Evolutionary conservation across 2,329 filamentous ascomycete species (phyloP).

Genomic region (Beauveria caledonica): DNA sequence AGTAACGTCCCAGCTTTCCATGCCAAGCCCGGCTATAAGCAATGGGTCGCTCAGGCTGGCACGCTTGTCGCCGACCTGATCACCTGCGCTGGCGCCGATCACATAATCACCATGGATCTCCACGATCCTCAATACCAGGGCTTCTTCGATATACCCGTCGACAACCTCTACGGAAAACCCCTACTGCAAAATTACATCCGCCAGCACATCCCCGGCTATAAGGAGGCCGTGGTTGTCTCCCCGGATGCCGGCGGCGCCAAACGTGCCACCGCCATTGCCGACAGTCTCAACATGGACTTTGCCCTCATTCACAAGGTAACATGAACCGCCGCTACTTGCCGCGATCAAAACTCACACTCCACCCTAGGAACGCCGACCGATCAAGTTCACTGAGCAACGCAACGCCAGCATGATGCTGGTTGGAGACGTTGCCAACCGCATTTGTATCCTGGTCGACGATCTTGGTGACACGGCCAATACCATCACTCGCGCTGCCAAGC

Average conservation of each 20-base stretch:
- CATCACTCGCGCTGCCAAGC: slow-evolving; percentile 89
- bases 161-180: slow-evolving; percentile 87
- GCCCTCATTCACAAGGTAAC: slow-evolving; percentile 90
- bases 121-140: slow-evolving; percentile 96
- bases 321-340: background rate
- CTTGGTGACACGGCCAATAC: slow-evolving; percentile 94
- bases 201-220: slow-evolving; percentile 74
- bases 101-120: slow-evolving; percentile 96
- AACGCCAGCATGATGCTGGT: slow-evolving; percentile 96
- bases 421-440: slow-evolving; percentile 71
- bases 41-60: slow-evolving; percentile 97
- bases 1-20: slow-evolving; percentile 52
- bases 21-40: slow-evolving; percentile 88
- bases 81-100: slow-evolving; percentile 91
- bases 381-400: slow-evolving; percentile 77
- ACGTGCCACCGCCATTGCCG: slow-evolving; percentile 88
- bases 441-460: slow-evolving; percentile 89
- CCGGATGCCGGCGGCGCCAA: slow-evolving; percentile 96
- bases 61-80: slow-evolving; percentile 90
- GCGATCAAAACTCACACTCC: slow-evolving; percentile 16
- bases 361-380: slow-evolving; percentile 73
- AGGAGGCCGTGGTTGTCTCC: slow-evolving; percentile 84
- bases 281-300: slow-evolving; percentile 88
- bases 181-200: slow-evolving; percentile 65
- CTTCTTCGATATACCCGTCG: slow-evolving; percentile 97